Base-by-base conservation (phyloP, 169 alveolate species). In the Cryptosporidium viatorum region DNA sequence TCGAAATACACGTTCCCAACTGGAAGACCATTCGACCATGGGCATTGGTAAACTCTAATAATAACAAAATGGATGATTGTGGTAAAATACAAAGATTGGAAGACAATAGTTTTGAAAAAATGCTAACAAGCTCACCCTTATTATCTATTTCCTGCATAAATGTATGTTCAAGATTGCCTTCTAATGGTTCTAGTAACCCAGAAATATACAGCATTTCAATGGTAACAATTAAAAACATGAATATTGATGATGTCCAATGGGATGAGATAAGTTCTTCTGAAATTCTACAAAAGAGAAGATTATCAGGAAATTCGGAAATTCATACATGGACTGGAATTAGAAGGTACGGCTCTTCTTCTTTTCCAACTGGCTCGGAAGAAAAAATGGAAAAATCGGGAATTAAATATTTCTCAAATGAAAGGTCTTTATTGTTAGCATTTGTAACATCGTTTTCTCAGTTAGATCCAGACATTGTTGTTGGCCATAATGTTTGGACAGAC, bases 381-480 rank as follows among this genome's bases (percentile, higher is more conserved):
- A 62, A 48, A 43, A 80, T 80, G 89, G 75, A 80, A 18, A 58
- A 80, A 33, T 60, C 89, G 14, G 89, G 89, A 10, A 80, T 80
- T 37, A 62, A 48, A 0, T 80, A 80, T 48, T 80, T 62, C 33
- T 80, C 89, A 23, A 62, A 74, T 12, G 89, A 80, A 26, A 80
- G 75, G 26, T 80, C 89, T 16, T 50, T 80, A 48, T 43, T 71
- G 16, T 37, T 86, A n/a, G 41, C 87, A 35, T 74, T 86, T 71
- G 39, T 65, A 31, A 43, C 68, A 0, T 31, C 69, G 23, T 75
- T 71, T 48, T 75, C 87, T 1, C 74, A 50, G 14, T 55, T 92
- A 4, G 95, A 93, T 65, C 95, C 95, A 12, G 95, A 93, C 39
- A 74, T 93, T 14, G 74, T 93, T 45, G 91, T 93, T 1, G 92